Conservation (phyloP, 192 early-diverging fungal species). For the Helicostylum pulchrum region DNA sequence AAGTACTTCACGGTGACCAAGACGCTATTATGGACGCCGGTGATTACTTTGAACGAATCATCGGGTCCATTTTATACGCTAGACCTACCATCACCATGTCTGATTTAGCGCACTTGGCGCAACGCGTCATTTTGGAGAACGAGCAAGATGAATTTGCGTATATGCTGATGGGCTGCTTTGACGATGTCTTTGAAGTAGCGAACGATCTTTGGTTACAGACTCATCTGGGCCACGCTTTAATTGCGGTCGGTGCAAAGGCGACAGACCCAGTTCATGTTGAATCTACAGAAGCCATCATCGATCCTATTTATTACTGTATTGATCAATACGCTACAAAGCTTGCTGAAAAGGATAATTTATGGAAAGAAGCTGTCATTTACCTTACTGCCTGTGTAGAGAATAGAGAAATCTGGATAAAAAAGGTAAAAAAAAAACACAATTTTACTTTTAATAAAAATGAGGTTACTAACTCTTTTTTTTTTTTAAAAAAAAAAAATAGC, state of each 20-base stretch:
- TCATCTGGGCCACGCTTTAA: slow-evolving; percentile 15
- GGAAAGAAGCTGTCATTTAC: slow-evolving; percentile 18
- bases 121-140: background rate
- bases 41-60: background rate
- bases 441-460: too few relatives aligned
- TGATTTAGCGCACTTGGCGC: background rate
- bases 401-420: slow-evolving; percentile 11
- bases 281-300: background rate
- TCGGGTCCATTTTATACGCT: background rate
- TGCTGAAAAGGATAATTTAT: slow-evolving; percentile 12
- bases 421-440: background rate
- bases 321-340: slow-evolving; percentile 11
- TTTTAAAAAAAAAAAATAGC: background rate
- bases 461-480: background rate
- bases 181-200: background rate
- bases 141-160: background rate
- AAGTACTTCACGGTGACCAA: background rate
- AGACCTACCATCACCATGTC: background rate
- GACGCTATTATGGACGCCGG: background rate
- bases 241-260: background rate
- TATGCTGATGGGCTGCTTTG: background rate
- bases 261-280: too few relatives aligned
- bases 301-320: slow-evolving; percentile 18
- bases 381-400: slow-evolving; percentile 12
- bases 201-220: slow-evolving; percentile 9